Conservation (phyloP, 139 green algal species). For the Chlorella sp. region DNA sequence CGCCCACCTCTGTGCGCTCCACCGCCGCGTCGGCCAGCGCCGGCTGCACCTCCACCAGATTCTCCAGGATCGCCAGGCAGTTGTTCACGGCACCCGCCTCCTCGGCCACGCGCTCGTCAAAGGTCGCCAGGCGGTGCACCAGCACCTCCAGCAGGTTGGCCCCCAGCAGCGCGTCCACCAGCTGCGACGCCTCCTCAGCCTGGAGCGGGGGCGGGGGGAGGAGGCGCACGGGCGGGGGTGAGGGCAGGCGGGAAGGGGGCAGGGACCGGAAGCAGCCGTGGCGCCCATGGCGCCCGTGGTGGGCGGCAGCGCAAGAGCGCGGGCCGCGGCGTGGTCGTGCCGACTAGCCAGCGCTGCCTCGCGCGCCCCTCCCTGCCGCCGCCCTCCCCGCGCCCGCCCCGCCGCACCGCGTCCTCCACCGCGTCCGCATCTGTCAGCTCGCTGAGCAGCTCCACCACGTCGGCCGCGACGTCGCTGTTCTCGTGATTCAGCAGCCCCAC, state of each 20-base stretch:
- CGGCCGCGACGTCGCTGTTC: constrained; percentile 90
- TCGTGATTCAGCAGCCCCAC: constrained; percentile 89
- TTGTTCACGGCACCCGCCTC: constrained; percentile 79
- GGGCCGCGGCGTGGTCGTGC: too few relatives aligned
- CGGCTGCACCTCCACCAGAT: constrained; percentile 83
- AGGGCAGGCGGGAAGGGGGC: too few relatives aligned
- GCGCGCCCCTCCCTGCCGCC: too few relatives aligned
- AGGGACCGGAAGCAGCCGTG: too few relatives aligned
- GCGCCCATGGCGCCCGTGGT: too few relatives aligned
- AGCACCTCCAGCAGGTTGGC: constrained; percentile 75
- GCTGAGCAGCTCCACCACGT: constrained; percentile 77
- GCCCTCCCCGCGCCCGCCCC: too few relatives aligned
- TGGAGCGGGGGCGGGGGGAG: constrained; percentile 2
- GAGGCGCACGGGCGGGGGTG: too few relatives aligned
- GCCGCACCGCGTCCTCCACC: constrained; percentile 51
- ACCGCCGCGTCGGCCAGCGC: constrained; percentile 39
- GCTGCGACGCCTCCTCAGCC: constrained; percentile 58
- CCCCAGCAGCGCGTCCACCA: constrained; percentile 79
- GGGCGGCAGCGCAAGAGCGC: too few relatives aligned
- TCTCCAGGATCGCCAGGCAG: constrained; percentile 84
- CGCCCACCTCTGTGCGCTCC: constrained; percentile 35
- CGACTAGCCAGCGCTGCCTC: too few relatives aligned
- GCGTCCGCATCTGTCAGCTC: constrained; percentile 91
- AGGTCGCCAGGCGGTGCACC: constrained; percentile 58
- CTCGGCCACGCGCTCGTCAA: constrained; percentile 73